Conservation (phyloP, 2,329 filamentous ascomycete species). For the Phoma sp. region DNA sequence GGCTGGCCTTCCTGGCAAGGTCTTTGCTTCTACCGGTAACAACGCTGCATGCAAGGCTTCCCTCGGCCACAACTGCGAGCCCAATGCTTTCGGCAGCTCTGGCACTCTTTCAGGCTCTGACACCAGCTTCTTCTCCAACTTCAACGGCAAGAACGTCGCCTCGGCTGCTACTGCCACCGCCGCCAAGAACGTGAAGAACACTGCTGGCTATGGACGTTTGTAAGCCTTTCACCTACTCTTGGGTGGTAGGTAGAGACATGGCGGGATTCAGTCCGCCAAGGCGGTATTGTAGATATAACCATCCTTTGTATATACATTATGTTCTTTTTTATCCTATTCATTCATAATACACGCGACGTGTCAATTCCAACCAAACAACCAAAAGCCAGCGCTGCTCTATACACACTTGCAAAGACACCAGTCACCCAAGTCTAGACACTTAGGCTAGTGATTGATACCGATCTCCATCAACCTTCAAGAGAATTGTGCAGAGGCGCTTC, state of each 20-base stretch:
- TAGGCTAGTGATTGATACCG: too few relatives aligned
- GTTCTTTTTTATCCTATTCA: neutral
- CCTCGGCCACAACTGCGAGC: slow-evolving; percentile 59
- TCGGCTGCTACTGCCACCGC: slow-evolving; percentile 39
- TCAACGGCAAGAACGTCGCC: slow-evolving; percentile 61
- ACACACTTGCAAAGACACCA: too few relatives aligned
- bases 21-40: slow-evolving; percentile 48
- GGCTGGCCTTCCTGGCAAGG: slow-evolving; percentile 50
- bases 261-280: neutral
- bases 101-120: slow-evolving; percentile 45
- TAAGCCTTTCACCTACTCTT: slow-evolving; percentile 15
- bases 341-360: neutral
- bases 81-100: slow-evolving; percentile 51
- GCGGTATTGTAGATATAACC: slow-evolving; percentile 4
- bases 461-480: too few relatives aligned
- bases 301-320: slow-evolving; percentile 12
- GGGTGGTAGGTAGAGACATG: neutral
- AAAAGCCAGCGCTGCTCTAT: too few relatives aligned
- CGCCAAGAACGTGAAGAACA: slow-evolving; percentile 28
- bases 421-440: too few relatives aligned
- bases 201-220: slow-evolving; percentile 33
- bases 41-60: slow-evolving; percentile 52
- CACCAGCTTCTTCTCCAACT: slow-evolving; percentile 57
- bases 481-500: too few relatives aligned
- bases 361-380: too few relatives aligned